A percentile compares a stretch with the other conserved stretches of the same genome.
Conservation (phyloP, 441 rosid genomes). For the Isatis lusitanica region DNA sequence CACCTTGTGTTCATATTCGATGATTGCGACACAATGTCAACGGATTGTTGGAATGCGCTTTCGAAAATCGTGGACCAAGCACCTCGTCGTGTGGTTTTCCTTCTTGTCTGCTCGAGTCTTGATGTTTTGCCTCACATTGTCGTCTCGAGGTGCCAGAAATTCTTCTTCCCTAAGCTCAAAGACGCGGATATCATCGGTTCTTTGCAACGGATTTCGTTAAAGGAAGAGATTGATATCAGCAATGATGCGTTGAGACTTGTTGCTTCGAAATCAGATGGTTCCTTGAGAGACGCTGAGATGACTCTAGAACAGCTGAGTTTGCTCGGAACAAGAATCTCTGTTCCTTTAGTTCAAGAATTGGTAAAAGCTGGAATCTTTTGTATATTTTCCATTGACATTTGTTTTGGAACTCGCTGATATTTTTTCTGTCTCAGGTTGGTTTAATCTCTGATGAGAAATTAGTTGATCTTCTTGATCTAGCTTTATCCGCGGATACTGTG, state of each 20-base stretch:
- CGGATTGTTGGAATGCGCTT: constrained; percentile 78
- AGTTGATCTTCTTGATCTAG: constrained; percentile 95
- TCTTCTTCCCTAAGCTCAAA: constrained; percentile 89
- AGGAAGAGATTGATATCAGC: constrained; percentile 71
- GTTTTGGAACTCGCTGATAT: too few relatives aligned
- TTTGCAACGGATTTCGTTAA: constrained; percentile 76
- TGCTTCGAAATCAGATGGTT: constrained; percentile 90
- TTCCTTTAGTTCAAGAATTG: constrained; percentile 87
- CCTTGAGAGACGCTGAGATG: constrained; percentile 92
- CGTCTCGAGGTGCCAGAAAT: constrained; percentile 88
- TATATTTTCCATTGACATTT: background rate
- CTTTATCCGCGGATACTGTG: constrained; percentile 92
- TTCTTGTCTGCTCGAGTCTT: constrained; percentile 81
- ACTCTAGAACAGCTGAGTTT: constrained; percentile 89
- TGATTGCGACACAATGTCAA: constrained; percentile 73
- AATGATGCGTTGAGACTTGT: constrained; percentile 81
- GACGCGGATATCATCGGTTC: constrained; percentile 80
- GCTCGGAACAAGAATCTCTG: constrained; percentile 81
- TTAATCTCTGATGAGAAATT: constrained; percentile 89
- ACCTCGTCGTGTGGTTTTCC: constrained; percentile 70
- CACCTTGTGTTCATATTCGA: constrained; percentile 71
- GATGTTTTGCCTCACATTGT: constrained; percentile 87
- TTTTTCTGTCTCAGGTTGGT: too few relatives aligned
- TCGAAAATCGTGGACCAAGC: constrained; percentile 74
- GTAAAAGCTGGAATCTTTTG: constrained; percentile 30